Conservation (phyloP, 176 grass and related monocot species). For the Paspalum notatum region DNA sequence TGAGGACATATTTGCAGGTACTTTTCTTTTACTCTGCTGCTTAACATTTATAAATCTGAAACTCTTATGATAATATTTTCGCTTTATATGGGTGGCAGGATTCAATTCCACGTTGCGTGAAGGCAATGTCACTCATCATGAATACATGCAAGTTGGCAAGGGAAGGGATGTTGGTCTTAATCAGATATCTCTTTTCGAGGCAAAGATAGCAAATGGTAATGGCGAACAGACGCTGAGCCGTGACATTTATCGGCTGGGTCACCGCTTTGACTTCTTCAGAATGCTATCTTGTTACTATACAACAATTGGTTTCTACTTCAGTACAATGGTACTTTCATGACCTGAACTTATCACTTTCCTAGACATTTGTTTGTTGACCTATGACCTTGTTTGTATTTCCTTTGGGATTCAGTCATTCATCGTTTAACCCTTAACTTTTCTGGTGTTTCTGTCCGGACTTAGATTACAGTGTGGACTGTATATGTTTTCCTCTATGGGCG, state of each 20-base stretch:
- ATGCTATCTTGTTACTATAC: slow-evolving; percentile 99
- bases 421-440: not conserved
- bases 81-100: slow-evolving; percentile 51
- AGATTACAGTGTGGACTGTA: slow-evolving; percentile 91
- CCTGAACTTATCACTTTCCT: not conserved
- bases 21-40: not conserved
- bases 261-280: slow-evolving; percentile 98
- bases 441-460: slow-evolving; percentile 31
- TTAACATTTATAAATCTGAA: slow-evolving; percentile 6
- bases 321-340: slow-evolving; percentile 72
- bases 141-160: slow-evolving; percentile 99
- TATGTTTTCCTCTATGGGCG: slow-evolving; percentile 99
- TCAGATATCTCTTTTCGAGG: slow-evolving; percentile 96
- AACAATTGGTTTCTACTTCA: slow-evolving; percentile 97
- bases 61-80: slow-evolving; percentile 13
- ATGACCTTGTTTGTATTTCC: slow-evolving; percentile 11
- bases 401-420: slow-evolving; percentile 42
- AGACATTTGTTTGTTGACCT: not conserved
- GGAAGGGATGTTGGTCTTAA: slow-evolving; percentile 99
- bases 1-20: slow-evolving; percentile 99
- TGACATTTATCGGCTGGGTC: slow-evolving; percentile 90
- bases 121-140: slow-evolving; percentile 98
- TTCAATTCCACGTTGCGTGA: slow-evolving; percentile 99
- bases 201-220: slow-evolving; percentile 99
- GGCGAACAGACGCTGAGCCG: slow-evolving; percentile 96